These are phyloP conservation scores for Acacia melanoxylon DNA, from an alignment of 306 rosid genomes.

Conservation along the genomic window DNA sequence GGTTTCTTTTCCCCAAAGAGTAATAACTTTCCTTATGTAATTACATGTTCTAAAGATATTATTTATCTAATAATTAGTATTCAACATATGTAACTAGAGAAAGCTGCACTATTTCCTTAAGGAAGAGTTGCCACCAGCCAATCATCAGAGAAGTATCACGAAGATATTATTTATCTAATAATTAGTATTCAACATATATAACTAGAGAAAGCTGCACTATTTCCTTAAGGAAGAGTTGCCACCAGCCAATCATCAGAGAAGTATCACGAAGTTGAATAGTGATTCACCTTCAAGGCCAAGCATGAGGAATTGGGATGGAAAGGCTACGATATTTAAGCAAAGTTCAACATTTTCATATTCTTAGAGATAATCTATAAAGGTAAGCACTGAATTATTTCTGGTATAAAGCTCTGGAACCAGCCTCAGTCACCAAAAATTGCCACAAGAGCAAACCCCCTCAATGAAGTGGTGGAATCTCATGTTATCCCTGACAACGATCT, in stretches of 20 bases:
- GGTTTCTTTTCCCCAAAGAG: not conserved
- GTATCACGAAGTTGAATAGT: not conserved
- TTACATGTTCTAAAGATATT: not conserved
- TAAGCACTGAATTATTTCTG: not conserved
- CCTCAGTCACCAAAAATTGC: conserved; percentile 69
- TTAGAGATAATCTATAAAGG: not conserved
- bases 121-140: not conserved
- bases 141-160: not conserved
- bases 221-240: not conserved
- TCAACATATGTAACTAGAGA: not conserved
- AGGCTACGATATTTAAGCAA: not conserved
- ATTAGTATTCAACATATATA: not conserved
- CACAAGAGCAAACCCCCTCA: conserved; percentile 74
- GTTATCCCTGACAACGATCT: conserved; percentile 74
- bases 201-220: not conserved
- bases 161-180: not conserved
- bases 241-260: not conserved
- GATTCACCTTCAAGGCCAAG: not conserved
- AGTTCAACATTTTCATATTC: not conserved
- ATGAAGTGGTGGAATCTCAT: conserved; percentile 77
- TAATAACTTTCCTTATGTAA: not conserved
- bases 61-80: not conserved
- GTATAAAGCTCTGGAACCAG: not conserved
- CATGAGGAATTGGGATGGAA: not conserved
- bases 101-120: not conserved